Conservation (phyloP, 2,329 filamentous ascomycete species). For the Plectosphaerella cucumerina region DNA sequence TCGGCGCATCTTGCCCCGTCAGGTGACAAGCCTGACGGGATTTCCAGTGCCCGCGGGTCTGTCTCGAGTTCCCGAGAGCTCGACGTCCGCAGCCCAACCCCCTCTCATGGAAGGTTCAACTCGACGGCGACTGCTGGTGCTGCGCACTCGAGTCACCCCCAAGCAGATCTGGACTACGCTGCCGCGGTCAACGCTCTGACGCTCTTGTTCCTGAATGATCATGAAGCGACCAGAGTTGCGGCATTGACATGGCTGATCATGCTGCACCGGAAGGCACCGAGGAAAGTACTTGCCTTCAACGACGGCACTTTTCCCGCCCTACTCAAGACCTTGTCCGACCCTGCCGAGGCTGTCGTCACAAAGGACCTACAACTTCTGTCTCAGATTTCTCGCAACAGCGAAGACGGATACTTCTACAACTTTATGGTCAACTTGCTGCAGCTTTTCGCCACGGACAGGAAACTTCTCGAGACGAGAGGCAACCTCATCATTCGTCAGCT, state of each 20-base stretch:
- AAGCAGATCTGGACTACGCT: constrained; percentile 86
- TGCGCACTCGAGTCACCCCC: constrained; percentile 38
- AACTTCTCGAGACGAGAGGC: constrained; percentile 84
- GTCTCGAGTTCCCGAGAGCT: constrained; percentile 50
- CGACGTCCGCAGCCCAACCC: constrained; percentile 48
- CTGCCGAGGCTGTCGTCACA: constrained; percentile 91
- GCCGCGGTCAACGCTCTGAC: constrained; percentile 92
- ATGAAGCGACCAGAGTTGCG: constrained; percentile 91
- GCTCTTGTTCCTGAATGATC: constrained; percentile 89
- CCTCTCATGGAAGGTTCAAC: constrained; percentile 41
- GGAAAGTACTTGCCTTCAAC: constrained; percentile 91
- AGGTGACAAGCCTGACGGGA: constrained; percentile 40
- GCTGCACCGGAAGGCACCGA: constrained; percentile 91
- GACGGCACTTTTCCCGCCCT: constrained; percentile 95
- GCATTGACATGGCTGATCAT: constrained; percentile 96
- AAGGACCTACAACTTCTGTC: constrained; percentile 90
- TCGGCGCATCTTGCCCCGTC: constrained; percentile 38
- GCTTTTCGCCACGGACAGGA: constrained; percentile 90
- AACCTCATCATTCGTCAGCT: constrained; percentile 96
- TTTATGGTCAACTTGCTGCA: constrained; percentile 98
- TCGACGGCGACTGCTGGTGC: constrained; percentile 35
- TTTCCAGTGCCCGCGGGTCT: constrained; percentile 46
- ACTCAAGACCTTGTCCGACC: constrained; percentile 93
- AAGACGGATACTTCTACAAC: constrained; percentile 94
- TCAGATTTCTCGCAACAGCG: constrained; percentile 93